Percentiles rank a stretch among this genome's conserved stretches.
These are phyloP conservation scores for Sphaerulina vaccinii DNA, from an alignment of 2,329 filamentous ascomycete genomes.

Conservation along the genomic window DNA sequence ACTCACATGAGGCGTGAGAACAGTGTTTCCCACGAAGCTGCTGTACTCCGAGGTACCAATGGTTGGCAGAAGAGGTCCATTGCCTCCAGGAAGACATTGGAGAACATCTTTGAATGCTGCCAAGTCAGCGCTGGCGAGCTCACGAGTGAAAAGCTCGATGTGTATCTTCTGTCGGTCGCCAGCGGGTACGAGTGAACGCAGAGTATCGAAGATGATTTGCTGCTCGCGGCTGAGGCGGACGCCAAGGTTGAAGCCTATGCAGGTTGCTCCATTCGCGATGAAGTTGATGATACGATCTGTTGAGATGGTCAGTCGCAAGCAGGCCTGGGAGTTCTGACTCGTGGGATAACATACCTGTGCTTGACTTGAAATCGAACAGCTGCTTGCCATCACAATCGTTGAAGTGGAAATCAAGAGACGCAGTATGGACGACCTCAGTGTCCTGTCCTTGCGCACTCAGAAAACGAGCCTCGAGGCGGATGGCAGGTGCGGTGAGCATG, in stretches of 20 bases:
- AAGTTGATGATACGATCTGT: background rate
- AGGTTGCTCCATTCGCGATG: background rate
- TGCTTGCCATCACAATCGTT: constrained; percentile 3
- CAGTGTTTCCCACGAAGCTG: background rate
- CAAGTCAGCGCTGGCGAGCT: background rate
- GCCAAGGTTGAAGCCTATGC: background rate
- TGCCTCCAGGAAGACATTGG: background rate
- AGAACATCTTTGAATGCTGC: background rate
- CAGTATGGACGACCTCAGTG: background rate
- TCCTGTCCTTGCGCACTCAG: no score
- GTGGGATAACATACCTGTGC: background rate
- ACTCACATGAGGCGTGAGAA: background rate
- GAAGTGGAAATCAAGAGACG: constrained; percentile 2
- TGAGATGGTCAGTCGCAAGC: background rate
- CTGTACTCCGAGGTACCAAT: background rate
- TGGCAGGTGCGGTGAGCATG: constrained; percentile 1
- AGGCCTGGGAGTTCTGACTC: background rate
- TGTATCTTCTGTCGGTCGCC: background rate
- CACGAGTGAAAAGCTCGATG: background rate
- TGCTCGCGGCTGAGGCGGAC: background rate
- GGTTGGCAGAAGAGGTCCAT: background rate
- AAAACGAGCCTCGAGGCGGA: background rate
- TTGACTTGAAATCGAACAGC: background rate
- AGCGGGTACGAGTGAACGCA: background rate
- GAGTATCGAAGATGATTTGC: background rate